Evolutionary conservation across 1,284 basidiomycete genomes (phyloP).

Genomic region (Melampsora larici-populina): DNA sequence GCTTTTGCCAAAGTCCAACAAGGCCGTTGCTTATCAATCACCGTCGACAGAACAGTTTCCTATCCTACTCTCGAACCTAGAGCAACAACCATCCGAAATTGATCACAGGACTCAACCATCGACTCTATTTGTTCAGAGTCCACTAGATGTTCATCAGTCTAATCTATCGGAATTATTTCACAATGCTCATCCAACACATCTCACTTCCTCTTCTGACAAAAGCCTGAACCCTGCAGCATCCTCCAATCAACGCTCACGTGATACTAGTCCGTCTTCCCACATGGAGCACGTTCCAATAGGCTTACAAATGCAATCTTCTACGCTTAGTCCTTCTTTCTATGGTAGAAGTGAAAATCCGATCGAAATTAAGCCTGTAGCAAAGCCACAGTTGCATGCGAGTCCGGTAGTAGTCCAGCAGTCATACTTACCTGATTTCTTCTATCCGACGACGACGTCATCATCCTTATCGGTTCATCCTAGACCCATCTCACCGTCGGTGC

Average conservation of each 20-base stretch:
- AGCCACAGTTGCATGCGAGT: neutral
- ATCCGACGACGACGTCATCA: neutral
- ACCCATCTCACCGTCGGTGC: slow-evolving; percentile 22
- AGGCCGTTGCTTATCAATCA: too few relatives aligned
- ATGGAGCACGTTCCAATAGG: neutral
- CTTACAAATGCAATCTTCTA: neutral
- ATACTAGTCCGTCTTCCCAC: neutral
- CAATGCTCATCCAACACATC: neutral
- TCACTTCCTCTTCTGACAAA: neutral
- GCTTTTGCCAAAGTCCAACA: too few relatives aligned
- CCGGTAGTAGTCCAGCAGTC: slow-evolving; percentile 30
- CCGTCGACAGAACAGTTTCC: too few relatives aligned
- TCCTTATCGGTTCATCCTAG: neutral
- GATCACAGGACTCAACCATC: too few relatives aligned
- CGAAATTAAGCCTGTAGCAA: too few relatives aligned
- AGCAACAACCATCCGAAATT: too few relatives aligned
- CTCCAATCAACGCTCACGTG: neutral
- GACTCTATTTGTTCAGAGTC: neutral
- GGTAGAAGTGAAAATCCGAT: neutral
- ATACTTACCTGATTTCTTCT: slow-evolving; percentile 18
- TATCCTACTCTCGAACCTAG: too few relatives aligned
- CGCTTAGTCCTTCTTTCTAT: neutral
- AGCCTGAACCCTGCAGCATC: neutral
- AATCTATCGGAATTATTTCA: neutral
- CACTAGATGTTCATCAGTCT: neutral